Percentiles rank a stretch among this genome's conserved stretches.
phyloP scores from a whole-genome alignment of 352 stramenopile species.

The Pythium folliculosum region DNA sequence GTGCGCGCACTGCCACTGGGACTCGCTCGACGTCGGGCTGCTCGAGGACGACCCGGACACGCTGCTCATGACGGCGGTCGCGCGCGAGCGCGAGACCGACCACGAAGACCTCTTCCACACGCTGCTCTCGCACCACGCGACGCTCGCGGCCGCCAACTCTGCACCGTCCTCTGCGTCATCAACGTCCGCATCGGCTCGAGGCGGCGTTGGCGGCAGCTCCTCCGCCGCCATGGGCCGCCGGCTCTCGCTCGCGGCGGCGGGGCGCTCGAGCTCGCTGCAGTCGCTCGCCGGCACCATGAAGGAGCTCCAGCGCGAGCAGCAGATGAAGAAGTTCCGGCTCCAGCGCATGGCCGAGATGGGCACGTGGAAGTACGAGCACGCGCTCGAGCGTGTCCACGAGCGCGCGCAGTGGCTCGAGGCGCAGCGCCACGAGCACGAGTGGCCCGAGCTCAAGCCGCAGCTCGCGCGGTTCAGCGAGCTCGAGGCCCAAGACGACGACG shows the following conservation, averaged over 20 bases:
- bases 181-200: slow-evolving; percentile 3
- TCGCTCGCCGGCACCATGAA: slow-evolving; percentile 72
- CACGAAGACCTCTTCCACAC: slow-evolving; percentile 80
- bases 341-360: slow-evolving; percentile 75
- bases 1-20: slow-evolving; percentile 85
- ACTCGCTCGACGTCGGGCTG: slow-evolving; percentile 68
- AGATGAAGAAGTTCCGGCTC: slow-evolving; percentile 79
- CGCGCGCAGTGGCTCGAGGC: slow-evolving; percentile 60
- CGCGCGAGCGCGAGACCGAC: slow-evolving; percentile 65
- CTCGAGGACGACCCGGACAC: slow-evolving; percentile 80
- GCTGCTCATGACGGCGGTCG: slow-evolving; percentile 79
- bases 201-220: not conserved
- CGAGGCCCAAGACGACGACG: slow-evolving; percentile 14
- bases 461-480: slow-evolving; percentile 33
- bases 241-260: slow-evolving; percentile 1
- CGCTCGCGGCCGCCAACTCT: slow-evolving; percentile 18
- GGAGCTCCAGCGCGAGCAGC: slow-evolving; percentile 76
- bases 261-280: slow-evolving; percentile 39
- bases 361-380: slow-evolving; percentile 71
- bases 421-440: slow-evolving; percentile 60
- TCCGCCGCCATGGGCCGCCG: slow-evolving; percentile 2
- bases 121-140: slow-evolving; percentile 60
- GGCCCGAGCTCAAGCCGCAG: slow-evolving; percentile 55
- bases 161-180: slow-evolving; percentile 17
- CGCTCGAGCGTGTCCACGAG: slow-evolving; percentile 49